These are phyloP conservation scores for Sindora glabra DNA, from an alignment of 306 rosid genomes.

Conservation along the genomic window DNA sequence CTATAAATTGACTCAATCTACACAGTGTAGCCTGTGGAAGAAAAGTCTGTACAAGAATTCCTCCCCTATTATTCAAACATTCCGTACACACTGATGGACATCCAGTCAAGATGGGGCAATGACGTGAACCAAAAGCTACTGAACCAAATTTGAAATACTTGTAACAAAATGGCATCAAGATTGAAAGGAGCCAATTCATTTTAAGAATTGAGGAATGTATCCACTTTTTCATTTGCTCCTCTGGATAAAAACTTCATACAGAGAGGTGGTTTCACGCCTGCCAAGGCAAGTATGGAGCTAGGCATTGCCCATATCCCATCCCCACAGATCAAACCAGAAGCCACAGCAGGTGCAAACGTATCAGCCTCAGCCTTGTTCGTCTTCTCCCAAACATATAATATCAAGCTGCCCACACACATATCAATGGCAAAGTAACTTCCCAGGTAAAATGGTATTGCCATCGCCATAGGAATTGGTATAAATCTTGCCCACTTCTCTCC, in stretches of 20 bases:
- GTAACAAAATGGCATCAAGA: background rate
- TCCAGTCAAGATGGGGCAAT: background rate
- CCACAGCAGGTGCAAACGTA: slow-evolving; percentile 34
- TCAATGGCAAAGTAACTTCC: slow-evolving; percentile 41
- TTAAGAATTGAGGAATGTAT: slow-evolving; percentile 24
- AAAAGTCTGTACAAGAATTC: too few relatives aligned
- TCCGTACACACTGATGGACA: background rate
- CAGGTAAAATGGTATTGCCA: slow-evolving; percentile 51
- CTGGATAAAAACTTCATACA: slow-evolving; percentile 50
- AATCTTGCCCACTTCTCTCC: slow-evolving; percentile 18
- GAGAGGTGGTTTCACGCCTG: slow-evolving; percentile 36
- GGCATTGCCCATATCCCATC: slow-evolving; percentile 56
- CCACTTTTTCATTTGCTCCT: slow-evolving; percentile 20
- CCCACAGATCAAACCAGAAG: slow-evolving; percentile 52
- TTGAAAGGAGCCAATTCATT: background rate
- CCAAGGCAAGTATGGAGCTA: slow-evolving; percentile 35
- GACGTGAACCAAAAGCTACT: background rate
- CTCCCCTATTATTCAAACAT: too few relatives aligned
- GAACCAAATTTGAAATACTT: background rate
- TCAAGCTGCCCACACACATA: slow-evolving; percentile 46
- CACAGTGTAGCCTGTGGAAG: too few relatives aligned
- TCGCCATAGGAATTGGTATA: slow-evolving; percentile 50
- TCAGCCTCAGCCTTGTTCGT: slow-evolving; percentile 32
- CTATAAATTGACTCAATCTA: too few relatives aligned
- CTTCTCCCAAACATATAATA: slow-evolving; percentile 31